Evolutionary conservation across 495 filamentous ascomycete species (phyloP).

Genomic region (Lineolata rhizophorae): DNA sequence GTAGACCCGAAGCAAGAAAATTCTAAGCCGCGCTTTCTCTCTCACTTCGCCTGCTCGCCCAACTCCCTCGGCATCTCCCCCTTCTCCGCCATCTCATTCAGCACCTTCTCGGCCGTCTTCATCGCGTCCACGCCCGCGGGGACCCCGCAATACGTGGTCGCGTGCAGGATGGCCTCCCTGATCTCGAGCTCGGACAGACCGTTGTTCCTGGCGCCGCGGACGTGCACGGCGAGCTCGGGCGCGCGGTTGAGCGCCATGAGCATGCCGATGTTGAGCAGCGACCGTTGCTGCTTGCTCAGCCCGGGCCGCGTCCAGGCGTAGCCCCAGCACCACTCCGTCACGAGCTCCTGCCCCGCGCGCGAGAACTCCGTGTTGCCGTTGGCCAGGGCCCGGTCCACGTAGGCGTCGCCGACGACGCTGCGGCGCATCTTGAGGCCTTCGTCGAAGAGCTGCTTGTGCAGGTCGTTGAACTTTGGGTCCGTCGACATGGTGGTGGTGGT

Average conservation of each 20-base stretch:
- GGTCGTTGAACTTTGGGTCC: no score
- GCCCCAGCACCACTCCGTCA: slow-evolving; percentile 33
- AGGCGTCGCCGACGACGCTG: slow-evolving; percentile 26
- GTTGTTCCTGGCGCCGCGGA: slow-evolving; percentile 31
- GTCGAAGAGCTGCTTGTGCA: slow-evolving; percentile 31
- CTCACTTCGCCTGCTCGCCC: no score
- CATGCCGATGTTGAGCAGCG: slow-evolving; percentile 32
- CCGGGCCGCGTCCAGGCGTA: slow-evolving; percentile 30
- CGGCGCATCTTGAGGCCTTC: slow-evolving; percentile 30
- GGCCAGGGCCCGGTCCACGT: slow-evolving; percentile 25
- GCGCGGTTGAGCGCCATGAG: slow-evolving; percentile 28
- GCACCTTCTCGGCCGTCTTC: slow-evolving; percentile 13
- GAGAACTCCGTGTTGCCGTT: slow-evolving; percentile 26
- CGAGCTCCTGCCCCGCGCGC: slow-evolving; percentile 26
- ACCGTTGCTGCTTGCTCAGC: slow-evolving; percentile 29
- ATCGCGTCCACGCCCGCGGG: slow-evolving; percentile 34
- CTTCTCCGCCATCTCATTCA: slow-evolving; percentile 9
- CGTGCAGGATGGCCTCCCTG: slow-evolving; percentile 28
- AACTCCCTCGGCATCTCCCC: no score
- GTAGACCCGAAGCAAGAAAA: no score
- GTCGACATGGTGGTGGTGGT: no score
- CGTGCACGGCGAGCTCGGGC: slow-evolving; percentile 30
- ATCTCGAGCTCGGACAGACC: slow-evolving; percentile 31
- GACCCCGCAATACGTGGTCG: slow-evolving; percentile 30
- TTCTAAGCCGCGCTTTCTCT: no score